phyloP scores from a whole-genome alignment of 768 basidiomycete genomes.

The Pleurotus platypus region DNA sequence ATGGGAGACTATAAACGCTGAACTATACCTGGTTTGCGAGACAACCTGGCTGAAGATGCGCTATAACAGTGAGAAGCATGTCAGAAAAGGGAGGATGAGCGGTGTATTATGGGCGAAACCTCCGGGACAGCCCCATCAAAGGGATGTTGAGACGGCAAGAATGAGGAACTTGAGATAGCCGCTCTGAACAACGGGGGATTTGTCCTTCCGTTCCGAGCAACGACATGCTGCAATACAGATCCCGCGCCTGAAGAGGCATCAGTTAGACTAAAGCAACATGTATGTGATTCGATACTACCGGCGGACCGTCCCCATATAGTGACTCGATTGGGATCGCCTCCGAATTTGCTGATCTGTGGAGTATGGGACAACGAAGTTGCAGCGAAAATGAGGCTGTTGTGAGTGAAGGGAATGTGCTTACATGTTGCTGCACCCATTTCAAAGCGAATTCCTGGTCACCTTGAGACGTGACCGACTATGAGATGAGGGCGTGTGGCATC shows the following conservation, averaged over 20 bases:
- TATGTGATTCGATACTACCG: conserved; percentile 5
- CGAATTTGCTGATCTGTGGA: not conserved
- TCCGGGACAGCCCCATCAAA: conserved; percentile 27
- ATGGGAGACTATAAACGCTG: not conserved
- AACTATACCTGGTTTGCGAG: conserved; percentile 16
- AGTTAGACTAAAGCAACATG: not conserved
- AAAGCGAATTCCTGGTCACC: conserved; percentile 4
- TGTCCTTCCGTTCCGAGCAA: conserved; percentile 28
- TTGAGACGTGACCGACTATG: not conserved
- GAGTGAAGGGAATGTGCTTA: not conserved
- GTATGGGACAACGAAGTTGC: not conserved
- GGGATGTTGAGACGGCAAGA: conserved; percentile 28
- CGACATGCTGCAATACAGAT: conserved; percentile 29
- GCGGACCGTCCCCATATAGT: conserved; percentile 23
- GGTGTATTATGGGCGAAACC: conserved; percentile 5
- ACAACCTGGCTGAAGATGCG: conserved; percentile 13
- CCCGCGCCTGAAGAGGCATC: conserved; percentile 20
- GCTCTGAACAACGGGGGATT: conserved; percentile 25
- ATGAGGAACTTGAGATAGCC: conserved; percentile 30
- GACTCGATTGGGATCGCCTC: conserved; percentile 15
- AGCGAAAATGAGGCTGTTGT: no score
- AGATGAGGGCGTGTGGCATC: not conserved
- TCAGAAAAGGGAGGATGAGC: not conserved
- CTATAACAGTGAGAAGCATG: not conserved
- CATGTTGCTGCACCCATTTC: conserved; percentile 2